Evolutionary conservation across 1,284 basidiomycete genomes (phyloP), one percentile per base, ranked within the genome.

Genomic region (Apiotrichum brassicae): DNA sequence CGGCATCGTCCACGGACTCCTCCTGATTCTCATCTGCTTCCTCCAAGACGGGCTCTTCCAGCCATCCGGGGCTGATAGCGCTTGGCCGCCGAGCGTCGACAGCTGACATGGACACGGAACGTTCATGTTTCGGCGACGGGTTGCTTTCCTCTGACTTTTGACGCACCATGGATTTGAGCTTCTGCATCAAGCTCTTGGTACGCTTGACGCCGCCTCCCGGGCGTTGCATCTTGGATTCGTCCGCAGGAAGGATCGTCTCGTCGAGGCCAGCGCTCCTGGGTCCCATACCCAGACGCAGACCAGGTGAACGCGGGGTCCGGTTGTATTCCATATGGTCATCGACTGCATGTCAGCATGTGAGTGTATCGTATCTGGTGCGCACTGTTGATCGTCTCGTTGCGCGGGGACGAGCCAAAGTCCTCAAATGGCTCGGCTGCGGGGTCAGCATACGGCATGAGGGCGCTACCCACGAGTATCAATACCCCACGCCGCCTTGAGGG

Each of bases 151-250:
- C 50, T 3, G 48, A 38, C 20, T 49, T 48, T 39, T 47, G 59
- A 70, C 71, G 63, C 63, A 75, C 72, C 73, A 75, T 74, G 48
- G 65, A 65, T 62, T 70, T 70, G 53, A 75, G 60, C 51, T 70
- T 72, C 60, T 75, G 72, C 68, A 75, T 73, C 63, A 75, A 61
- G 54, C 70, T 72, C 55, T 73, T 73, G 19, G 64, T 73, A 20
- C 73, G 63, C 61, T 73, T 74, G 57, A 74, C 65, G 14, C 71
- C 28, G 28, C 28, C 28, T 8, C 28, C 69, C 9, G 54, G 64
- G 34, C 51, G 38, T 11, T 13, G 16, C n/a, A 35, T 9, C 30
- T 24, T 9, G 24, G 14, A 19, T 7, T 47, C 49, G 13, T 53
- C 53, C 7, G 54, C 47, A 7, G 56, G 53, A 1, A 49, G 26